Conservation (phyloP, 176 grass and related monocot species). For the Tuctoria greenei region DNA sequence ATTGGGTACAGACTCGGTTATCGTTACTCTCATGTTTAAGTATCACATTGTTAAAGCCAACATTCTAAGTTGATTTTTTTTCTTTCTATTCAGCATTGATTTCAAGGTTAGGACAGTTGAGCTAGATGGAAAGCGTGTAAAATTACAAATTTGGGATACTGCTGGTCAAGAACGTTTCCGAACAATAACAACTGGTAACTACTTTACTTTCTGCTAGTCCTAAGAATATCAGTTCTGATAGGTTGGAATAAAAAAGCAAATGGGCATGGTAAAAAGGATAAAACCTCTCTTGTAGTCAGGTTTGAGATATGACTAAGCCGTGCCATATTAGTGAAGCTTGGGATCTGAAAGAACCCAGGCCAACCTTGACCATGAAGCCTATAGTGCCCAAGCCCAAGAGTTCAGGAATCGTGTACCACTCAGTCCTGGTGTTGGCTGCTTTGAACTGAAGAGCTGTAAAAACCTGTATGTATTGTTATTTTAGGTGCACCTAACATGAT, state of each 20-base stretch:
- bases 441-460: neutral
- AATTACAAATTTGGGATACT: constrained; percentile 92
- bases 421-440: neutral
- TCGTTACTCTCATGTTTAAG: neutral
- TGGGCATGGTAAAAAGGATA: neutral
- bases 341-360: neutral
- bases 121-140: constrained; percentile 85
- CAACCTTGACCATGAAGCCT: neutral
- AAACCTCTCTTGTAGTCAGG: neutral
- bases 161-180: constrained; percentile 91
- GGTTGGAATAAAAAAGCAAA: neutral
- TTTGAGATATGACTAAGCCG: neutral
- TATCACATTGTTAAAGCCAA: constrained; percentile 14
- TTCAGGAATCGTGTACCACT: neutral
- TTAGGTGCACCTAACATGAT: neutral
- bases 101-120: constrained; percentile 90
- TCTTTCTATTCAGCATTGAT: constrained; percentile 56
- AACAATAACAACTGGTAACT: constrained; percentile 82
- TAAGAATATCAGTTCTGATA: neutral
- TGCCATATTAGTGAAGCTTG: neutral
- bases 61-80: constrained; percentile 9
- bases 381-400: no score
- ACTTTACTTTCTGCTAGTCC: neutral
- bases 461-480: neutral
- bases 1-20: constrained; percentile 36